A percentile compares a stretch with the other conserved stretches of the same genome.
phyloP scores from a whole-genome alignment of 2,329 filamentous ascomycete species.

The Colletotrichum sidae region DNA sequence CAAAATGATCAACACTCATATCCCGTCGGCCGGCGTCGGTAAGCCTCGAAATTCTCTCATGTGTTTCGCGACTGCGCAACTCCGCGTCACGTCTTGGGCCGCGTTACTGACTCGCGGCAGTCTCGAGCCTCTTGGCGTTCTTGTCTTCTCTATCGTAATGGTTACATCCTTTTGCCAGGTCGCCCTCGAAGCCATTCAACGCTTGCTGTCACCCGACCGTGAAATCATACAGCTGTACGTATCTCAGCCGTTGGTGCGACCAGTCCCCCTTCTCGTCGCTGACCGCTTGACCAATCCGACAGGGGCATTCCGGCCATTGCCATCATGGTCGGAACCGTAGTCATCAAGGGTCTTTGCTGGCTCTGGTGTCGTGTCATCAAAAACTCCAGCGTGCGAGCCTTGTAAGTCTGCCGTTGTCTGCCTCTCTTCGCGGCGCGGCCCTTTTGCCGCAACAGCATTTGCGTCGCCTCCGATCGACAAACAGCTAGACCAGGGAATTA shows the following conservation, averaged over 20 bases:
- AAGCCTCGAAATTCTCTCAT: constrained; percentile 37
- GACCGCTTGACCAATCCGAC: constrained; percentile 35
- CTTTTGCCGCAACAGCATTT: constrained; percentile 8
- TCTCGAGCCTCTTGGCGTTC: constrained; percentile 82
- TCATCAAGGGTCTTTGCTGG: constrained; percentile 87
- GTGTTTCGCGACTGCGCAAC: not conserved
- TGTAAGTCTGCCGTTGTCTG: constrained; percentile 57
- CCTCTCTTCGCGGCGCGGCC: constrained; percentile 1
- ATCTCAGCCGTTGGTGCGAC: not conserved
- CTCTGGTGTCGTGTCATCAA: constrained; percentile 88
- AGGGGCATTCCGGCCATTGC: constrained; percentile 74
- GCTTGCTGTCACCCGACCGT: constrained; percentile 70
- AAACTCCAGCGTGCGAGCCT: constrained; percentile 86
- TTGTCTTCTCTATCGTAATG: constrained; percentile 89
- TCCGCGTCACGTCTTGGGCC: constrained; percentile 20
- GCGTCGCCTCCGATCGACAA: constrained; percentile 35
- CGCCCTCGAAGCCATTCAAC: constrained; percentile 75
- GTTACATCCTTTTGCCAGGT: constrained; percentile 87
- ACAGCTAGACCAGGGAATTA: constrained; percentile 39
- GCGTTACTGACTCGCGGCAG: constrained; percentile 48
- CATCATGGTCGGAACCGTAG: constrained; percentile 85
- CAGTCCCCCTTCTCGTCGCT: constrained; percentile 17
- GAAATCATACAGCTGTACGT: constrained; percentile 75
- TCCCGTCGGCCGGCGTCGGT: constrained; percentile 78
- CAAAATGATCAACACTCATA: constrained; percentile 80